A percentile compares a stretch with the other conserved stretches of the same genome.
These are phyloP conservation scores for Pseudogymnoascus sp. DNA, from an alignment of 2,329 filamentous ascomycete genomes.

Conservation along the genomic window DNA sequence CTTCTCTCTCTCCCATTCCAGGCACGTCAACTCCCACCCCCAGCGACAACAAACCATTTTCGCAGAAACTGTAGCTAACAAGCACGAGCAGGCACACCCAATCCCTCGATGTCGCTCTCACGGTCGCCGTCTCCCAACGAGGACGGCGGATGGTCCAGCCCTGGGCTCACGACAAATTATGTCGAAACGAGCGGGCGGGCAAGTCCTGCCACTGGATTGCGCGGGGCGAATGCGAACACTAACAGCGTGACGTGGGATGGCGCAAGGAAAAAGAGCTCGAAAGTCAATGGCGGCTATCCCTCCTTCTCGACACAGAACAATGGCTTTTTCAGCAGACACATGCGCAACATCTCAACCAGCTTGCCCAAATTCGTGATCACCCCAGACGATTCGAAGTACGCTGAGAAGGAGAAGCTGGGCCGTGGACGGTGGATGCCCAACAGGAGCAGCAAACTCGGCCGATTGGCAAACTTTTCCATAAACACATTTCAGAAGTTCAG, in stretches of 20 bases:
- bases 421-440: conserved; percentile 50
- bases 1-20: conserved; percentile 28
- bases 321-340: conserved; percentile 82
- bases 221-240: conserved; percentile 47
- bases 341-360: conserved; percentile 71
- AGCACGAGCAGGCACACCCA: conserved; percentile 45
- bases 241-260: conserved; percentile 71
- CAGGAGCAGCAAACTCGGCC: conserved; percentile 42
- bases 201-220: conserved; percentile 51
- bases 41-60: neutral
- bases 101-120: conserved; percentile 69
- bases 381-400: conserved; percentile 45
- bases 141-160: conserved; percentile 84
- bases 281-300: conserved; percentile 67
- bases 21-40: conserved; percentile 15
- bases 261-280: conserved; percentile 68
- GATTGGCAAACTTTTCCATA: conserved; percentile 40
- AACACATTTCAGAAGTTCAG: conserved; percentile 60
- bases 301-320: conserved; percentile 75
- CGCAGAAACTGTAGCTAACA: conserved; percentile 7
- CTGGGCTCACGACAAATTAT: conserved; percentile 63
- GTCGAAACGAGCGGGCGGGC: conserved; percentile 55
- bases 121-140: conserved; percentile 80
- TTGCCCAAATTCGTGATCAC: conserved; percentile 64
- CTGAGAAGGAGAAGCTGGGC: conserved; percentile 72